These are phyloP conservation scores for Solidago caesia DNA, from an alignment of 129 eudicot species.

Conservation along the genomic window DNA sequence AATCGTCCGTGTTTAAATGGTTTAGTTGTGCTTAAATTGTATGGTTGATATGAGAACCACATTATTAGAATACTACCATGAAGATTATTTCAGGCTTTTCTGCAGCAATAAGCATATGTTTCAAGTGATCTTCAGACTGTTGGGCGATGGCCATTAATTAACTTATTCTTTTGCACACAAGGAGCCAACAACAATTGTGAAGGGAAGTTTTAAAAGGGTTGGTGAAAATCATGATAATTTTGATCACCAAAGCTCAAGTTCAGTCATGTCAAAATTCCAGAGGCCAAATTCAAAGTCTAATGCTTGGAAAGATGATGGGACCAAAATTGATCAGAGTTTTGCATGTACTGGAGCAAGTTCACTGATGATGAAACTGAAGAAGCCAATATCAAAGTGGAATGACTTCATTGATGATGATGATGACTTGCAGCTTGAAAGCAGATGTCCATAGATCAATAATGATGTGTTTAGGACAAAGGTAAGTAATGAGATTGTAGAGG, in stretches of 20 bases:
- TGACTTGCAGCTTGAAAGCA: conserved; percentile 7
- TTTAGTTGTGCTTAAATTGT: too few species aligned
- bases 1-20: too few species aligned
- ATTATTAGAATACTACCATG: too few species aligned
- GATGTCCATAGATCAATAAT: conserved; percentile 19
- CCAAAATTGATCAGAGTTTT: conserved; percentile 21
- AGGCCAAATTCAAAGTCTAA: conserved; percentile 32
- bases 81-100: too few species aligned
- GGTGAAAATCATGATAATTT: conserved; percentile 9
- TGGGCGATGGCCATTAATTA: neutral
- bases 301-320: conserved; percentile 23
- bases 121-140: neutral
- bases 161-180: conserved; percentile 31
- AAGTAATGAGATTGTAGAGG: conserved; percentile 57
- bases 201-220: conserved; percentile 21
- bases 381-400: conserved; percentile 44
- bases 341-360: conserved; percentile 21
- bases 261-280: conserved; percentile 9
- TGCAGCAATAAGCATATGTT: neutral
- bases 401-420: conserved; percentile 33
- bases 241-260: conserved; percentile 10
- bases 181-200: conserved; percentile 30
- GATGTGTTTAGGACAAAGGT: conserved; percentile 32
- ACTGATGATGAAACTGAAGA: conserved; percentile 26
- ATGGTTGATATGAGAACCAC: too few species aligned